Conservation (phyloP, 805 yeast species). For the Candida silvatica region DNA sequence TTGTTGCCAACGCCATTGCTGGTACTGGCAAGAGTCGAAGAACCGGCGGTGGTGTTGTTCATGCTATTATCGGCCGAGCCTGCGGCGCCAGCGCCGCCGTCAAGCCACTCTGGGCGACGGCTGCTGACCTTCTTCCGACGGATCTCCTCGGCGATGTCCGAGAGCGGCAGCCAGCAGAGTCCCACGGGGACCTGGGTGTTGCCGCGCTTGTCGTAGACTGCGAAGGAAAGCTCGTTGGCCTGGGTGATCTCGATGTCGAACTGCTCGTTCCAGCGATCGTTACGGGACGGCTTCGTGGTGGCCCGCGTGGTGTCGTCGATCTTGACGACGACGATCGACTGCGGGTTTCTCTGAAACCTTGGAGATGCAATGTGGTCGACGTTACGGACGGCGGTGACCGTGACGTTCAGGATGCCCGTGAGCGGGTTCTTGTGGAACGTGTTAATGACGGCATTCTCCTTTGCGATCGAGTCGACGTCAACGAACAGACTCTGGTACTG, state of each 20-base stretch:
- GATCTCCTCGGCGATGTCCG: slow-evolving; percentile 90
- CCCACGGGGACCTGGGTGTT: slow-evolving; percentile 77
- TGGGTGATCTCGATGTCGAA: slow-evolving; percentile 76
- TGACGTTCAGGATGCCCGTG: slow-evolving; percentile 69
- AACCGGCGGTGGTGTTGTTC: slow-evolving; percentile 1
- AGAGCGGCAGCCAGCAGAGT: slow-evolving; percentile 79
- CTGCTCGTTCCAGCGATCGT: slow-evolving; percentile 77
- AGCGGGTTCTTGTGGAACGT: slow-evolving; percentile 77
- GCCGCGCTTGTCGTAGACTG: slow-evolving; percentile 75
- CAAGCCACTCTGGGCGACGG: slow-evolving; percentile 70
- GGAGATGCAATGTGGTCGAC: slow-evolving; percentile 91
- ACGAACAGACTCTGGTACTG: slow-evolving; percentile 87
- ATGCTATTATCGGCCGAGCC: neutral
- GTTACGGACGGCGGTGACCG: slow-evolving; percentile 73
- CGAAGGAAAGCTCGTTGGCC: slow-evolving; percentile 86
- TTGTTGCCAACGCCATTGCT: neutral
- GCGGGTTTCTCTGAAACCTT: slow-evolving; percentile 69
- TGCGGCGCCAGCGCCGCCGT: slow-evolving; percentile 60
- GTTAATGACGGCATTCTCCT: slow-evolving; percentile 56
- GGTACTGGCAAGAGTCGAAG: neutral
- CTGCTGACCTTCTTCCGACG: slow-evolving; percentile 81
- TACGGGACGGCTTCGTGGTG: slow-evolving; percentile 64
- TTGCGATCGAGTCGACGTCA: slow-evolving; percentile 54
- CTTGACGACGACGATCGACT: slow-evolving; percentile 67
- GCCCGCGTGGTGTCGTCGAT: slow-evolving; percentile 82